A percentile compares a stretch with the other conserved stretches of the same genome.
Conservation (phyloP, 2,329 filamentous ascomycete genomes). For the Xylariaceae sp. region DNA sequence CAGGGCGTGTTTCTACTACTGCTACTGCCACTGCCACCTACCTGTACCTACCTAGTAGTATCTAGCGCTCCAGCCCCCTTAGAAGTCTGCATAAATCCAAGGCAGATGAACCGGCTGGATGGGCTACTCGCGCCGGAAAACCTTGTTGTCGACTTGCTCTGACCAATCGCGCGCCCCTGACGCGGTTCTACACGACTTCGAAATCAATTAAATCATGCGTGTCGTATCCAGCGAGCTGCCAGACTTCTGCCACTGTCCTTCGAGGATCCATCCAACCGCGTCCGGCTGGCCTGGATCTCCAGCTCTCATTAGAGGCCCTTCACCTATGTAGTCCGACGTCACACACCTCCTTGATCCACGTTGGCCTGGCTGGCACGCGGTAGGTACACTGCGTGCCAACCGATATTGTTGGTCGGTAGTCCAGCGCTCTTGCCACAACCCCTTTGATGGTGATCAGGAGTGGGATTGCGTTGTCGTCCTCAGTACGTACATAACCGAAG, state of each 20-base stretch:
- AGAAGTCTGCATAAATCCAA: constrained; percentile 27
- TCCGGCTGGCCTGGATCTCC: constrained; percentile 11
- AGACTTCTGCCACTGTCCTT: no score
- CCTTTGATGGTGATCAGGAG: no score
- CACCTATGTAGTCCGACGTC: constrained; percentile 5
- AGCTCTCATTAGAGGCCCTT: neutral
- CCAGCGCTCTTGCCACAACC: no score
- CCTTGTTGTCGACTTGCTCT: constrained; percentile 16
- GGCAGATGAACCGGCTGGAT: constrained; percentile 15
- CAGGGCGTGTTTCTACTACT: no score
- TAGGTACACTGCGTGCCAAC: neutral
- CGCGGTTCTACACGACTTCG: constrained; percentile 34
- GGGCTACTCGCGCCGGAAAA: constrained; percentile 23
- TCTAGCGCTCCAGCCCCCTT: neutral
- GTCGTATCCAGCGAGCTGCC: constrained; percentile 29
- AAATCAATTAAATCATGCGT: constrained; percentile 37
- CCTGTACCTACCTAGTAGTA: no score
- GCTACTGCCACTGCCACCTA: no score
- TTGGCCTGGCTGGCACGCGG: constrained; percentile 10
- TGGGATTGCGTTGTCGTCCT: no score
- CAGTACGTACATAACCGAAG: no score
- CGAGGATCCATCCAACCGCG: constrained; percentile 22
- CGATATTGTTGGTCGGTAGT: no score
- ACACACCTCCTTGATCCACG: constrained; percentile 16
- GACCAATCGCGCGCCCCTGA: constrained; percentile 31